Base-by-base conservation (phyloP, 2,329 filamentous ascomycete species). In the Teratosphaeria gauchensis region DNA sequence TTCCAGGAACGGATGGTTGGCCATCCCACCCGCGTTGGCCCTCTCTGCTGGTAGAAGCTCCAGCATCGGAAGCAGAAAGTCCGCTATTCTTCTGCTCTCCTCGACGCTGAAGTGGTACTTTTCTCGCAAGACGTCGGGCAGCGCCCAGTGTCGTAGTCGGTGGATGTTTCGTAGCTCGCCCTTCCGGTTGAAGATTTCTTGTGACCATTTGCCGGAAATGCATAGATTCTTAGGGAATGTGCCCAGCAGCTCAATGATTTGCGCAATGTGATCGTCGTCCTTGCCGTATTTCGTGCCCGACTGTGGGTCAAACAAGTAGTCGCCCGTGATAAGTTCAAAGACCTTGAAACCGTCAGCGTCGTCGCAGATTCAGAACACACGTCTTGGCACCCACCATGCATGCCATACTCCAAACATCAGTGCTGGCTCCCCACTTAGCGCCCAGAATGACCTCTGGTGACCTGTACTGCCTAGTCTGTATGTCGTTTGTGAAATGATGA, bases 341-440 rank as follows among this genome's bases (percentile, higher is more conserved):
- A 92, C 88, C 92, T 97, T 70, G 21, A 48, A n/a, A 19, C 31
- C 38, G 55, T 65, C 35, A 56, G 65, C 57, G 54, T 64, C 61
- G 24, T 30, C 35, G 21, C 12, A 19, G 12, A 33, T 33, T 12
- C 19, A 28, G 4, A 51, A 51, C 3, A 21, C 11, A 51, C 21
- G 3, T n/a, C 24, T 12, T 19, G 8, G 24, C 55, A 71, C 84
- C 68, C 81, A 97, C 94, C 94, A 99, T 99, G 66, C 89, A 89
- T 60, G 94, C 92, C 94, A 99, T 99, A 76, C 92, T 97, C 94
- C 94, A 99, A 7, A 97, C 89, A 75, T 99, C 94, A 1, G 94
- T 97, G 72, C 92, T 97, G n/a, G 94, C 94, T 65, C 94, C 94
- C 94, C 94, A 99, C 78, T 97, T 97, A 2, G 91, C 85, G 46